Base-by-base conservation (phyloP, 495 filamentous ascomycete genomes). In the Barbatosphaeria neglecta region DNA sequence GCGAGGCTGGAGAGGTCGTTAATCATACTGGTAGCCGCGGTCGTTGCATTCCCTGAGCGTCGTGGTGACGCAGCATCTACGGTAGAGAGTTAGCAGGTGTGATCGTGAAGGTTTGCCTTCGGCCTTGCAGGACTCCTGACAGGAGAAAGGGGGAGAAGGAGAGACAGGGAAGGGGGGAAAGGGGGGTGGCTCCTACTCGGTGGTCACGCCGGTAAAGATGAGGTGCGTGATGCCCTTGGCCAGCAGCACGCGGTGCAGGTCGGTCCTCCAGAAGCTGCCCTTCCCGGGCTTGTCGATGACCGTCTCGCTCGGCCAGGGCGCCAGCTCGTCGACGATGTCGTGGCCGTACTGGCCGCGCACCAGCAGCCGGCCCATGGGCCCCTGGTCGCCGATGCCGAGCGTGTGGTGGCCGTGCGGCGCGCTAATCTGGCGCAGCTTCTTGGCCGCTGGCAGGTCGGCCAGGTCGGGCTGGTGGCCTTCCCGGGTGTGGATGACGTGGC, bases 21-120 rank as follows among this genome's bases (percentile, higher is more conserved):
- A n/a, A n/a, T n/a, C n/a, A n/a, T n/a, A 86, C 50, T 87, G 82
- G 53, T 80, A 87, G 0, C 83, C 84, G 11, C 83, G 77, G 59
- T 86, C 84, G 56, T 82, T 83, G 43, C 80, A 81, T 52, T 87
- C 84, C 40, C 82, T 69, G 47, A 86, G 68, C 1, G 82, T 86
- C 1, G 76, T 81, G 17, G 74, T 77, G 5, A 87, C 81, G 49
- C 81, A 86, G 20, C 81, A 59, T 37, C 56, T 59, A 31, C 6
- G 76, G 48, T 81, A 78, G 0, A 72, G 74, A 13, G 72, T 77
- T 28, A 78, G 41, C 53, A 52, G 40, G 25, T 44, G 17, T n/a
- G n/a, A n/a, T n/a, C n/a, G n/a, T n/a, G n/a, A n/a, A n/a, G n/a
- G n/a, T n/a, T n/a, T n/a, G n/a, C n/a, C n/a, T n/a, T n/a, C n/a